Evolutionary conservation across 352 stramenopile species (phyloP).

Genomic region (Globisporangium radiosum): DNA sequence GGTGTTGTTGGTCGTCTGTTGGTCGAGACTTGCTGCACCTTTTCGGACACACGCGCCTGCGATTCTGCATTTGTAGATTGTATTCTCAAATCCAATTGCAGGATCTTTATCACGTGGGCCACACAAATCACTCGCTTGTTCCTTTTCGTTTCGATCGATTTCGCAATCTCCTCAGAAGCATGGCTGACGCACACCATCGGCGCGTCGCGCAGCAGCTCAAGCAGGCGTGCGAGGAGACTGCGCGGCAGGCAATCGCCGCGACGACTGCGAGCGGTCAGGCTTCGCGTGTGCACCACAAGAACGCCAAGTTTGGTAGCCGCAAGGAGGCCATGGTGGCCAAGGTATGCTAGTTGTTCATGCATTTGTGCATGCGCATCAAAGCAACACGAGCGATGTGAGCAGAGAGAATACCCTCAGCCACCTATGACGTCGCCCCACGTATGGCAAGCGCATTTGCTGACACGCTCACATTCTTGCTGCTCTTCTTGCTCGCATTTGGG

Average conservation of each 20-base stretch:
- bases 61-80: neutral
- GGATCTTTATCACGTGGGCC: neutral
- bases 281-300: slow-evolving; percentile 76
- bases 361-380: neutral
- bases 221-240: slow-evolving; percentile 77
- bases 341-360: slow-evolving; percentile 13
- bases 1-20: neutral
- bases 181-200: slow-evolving; percentile 65
- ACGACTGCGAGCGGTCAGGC: slow-evolving; percentile 67
- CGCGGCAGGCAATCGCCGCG: slow-evolving; percentile 67
- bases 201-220: slow-evolving; percentile 68
- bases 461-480: neutral
- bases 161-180: slow-evolving; percentile 2
- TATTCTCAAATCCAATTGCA: neutral
- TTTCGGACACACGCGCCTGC: neutral
- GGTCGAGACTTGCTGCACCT: neutral
- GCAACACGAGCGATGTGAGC: too few relatives aligned
- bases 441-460: neutral
- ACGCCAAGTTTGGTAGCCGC: slow-evolving; percentile 72
- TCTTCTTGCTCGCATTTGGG: too few relatives aligned
- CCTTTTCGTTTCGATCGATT: too few relatives aligned
- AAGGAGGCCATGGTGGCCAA: slow-evolving; percentile 82
- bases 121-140: neutral
- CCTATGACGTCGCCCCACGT: too few relatives aligned
- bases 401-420: too few relatives aligned